A percentile compares a stretch with the other conserved stretches of the same genome.
phyloP scores from a whole-genome alignment of 345 rosid species.

The Eucalyptus urophylla region DNA sequence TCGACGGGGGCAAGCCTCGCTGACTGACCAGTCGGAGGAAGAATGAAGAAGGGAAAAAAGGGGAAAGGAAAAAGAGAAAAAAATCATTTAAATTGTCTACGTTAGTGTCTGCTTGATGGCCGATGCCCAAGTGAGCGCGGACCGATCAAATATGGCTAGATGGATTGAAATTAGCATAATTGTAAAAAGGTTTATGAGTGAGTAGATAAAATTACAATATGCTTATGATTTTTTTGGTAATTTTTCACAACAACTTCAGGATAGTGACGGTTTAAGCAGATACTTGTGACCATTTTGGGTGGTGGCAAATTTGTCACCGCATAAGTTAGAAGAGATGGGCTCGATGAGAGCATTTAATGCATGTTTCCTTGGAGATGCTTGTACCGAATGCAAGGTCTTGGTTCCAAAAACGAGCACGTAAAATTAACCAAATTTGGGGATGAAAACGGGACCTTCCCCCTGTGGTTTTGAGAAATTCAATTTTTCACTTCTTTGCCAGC shows the following conservation, averaged over 20 bases:
- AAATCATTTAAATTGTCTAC: too few species aligned
- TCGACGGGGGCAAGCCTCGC: too few species aligned
- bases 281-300: not conserved
- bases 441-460: not conserved
- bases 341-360: not conserved
- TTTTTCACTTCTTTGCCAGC: not conserved
- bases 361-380: not conserved
- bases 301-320: not conserved
- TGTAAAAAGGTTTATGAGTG: too few species aligned
- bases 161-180: too few species aligned
- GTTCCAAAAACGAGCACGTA: not conserved
- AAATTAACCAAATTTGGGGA: not conserved
- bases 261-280: not conserved
- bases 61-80: too few species aligned
- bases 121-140: rapidly evolving
- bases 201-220: too few species aligned
- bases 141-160: too few species aligned
- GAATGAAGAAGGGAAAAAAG: too few species aligned
- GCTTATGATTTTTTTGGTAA: too few species aligned
- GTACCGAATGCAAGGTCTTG: not conserved
- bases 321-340: not conserved
- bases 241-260: too few species aligned
- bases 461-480: not conserved
- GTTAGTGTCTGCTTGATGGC: rapidly evolving
- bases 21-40: rapidly evolving